Base-by-base conservation (phyloP, 176 grass and related monocot genomes). In the Urochloa ruziziensis region DNA sequence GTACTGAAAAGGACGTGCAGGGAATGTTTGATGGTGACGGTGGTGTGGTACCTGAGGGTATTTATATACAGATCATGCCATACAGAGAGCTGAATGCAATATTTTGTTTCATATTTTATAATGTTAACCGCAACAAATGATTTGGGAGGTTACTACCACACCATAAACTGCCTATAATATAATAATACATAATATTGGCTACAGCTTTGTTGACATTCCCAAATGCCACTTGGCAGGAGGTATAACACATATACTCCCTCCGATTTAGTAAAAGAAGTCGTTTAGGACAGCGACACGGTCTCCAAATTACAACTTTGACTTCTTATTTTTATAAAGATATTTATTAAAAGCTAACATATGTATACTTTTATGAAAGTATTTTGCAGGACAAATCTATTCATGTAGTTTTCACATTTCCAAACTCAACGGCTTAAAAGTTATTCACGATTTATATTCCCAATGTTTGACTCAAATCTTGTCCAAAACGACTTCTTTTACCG, bases 11-110 rank as follows among this genome's bases (percentile, higher is more conserved):
- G 23, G 18, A 24, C 19, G 35, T 68, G 35, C 19, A 24, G 36
- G 36, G 65, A 40, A 75, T 75, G 52, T 54, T 75, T 23, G 72
- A 75, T 75, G 49, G 18, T 56, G 72, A 37, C 30, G 46, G 16
- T 21, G 27, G 27, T 49, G 6, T 51, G 44, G 21, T n/a, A n/a
- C 8, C 21, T n/a, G 21, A 56, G 21, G 49, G 52, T 56, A 56
- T n/a, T n/a, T 56, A 56, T n/a, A 52, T 16, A 52, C 21, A 7
- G 1, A 23, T 1, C 49, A 21, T 19, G 42, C 46, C 18, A 17
- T 7, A 34, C 28, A 51, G n/a, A 57, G 54, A 57, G 54, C 12
- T 58, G 23, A 58, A 11, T 25, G 54, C 54, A 58, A 11, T 25
- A 1, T 58, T 57, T n/a, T 56, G n/a, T 4, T 56, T 56, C 18